Conservation (phyloP, 1,139 yeast species). For the Diutina sp. region DNA sequence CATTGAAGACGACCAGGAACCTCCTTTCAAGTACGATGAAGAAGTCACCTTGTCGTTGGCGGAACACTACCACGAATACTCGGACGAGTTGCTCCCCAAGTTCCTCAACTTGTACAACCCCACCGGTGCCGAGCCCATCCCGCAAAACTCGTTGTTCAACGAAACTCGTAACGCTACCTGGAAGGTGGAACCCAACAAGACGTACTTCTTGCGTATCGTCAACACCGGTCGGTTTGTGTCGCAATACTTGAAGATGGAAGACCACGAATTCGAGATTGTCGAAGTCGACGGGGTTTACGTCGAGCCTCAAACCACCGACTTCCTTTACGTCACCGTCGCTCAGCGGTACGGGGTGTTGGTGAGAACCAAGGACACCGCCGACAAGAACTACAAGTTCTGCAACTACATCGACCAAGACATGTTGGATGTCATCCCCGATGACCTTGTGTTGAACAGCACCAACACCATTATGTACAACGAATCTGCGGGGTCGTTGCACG, state of each 20-base stretch:
- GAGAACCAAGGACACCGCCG: constrained; percentile 49
- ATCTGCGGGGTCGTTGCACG: constrained; percentile 6
- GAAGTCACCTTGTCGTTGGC: constrained; percentile 22
- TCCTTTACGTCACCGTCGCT: constrained; percentile 59
- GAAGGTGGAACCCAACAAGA: constrained; percentile 10
- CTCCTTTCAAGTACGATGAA: not conserved
- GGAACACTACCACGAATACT: not conserved
- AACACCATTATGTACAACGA: constrained; percentile 53
- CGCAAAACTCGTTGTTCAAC: not conserved
- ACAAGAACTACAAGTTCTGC: constrained; percentile 63
- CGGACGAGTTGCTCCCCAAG: not conserved
- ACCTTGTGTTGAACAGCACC: constrained; percentile 55
- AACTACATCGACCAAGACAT: constrained; percentile 65
- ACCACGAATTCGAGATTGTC: constrained; percentile 1
- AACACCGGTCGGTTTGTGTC: constrained; percentile 1
- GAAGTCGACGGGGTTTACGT: constrained; percentile 13
- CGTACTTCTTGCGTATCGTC: constrained; percentile 1
- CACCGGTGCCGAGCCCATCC: constrained; percentile 2
- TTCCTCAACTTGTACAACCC: constrained; percentile 2
- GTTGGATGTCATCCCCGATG: constrained; percentile 62
- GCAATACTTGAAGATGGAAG: constrained; percentile 2
- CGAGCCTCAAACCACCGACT: constrained; percentile 47
- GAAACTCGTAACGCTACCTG: constrained; percentile 1
- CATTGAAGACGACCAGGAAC: not conserved
- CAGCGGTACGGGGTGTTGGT: constrained; percentile 70